phyloP scores from a whole-genome alignment of 768 basidiomycete genomes.

The Agrocybe pediades region DNA sequence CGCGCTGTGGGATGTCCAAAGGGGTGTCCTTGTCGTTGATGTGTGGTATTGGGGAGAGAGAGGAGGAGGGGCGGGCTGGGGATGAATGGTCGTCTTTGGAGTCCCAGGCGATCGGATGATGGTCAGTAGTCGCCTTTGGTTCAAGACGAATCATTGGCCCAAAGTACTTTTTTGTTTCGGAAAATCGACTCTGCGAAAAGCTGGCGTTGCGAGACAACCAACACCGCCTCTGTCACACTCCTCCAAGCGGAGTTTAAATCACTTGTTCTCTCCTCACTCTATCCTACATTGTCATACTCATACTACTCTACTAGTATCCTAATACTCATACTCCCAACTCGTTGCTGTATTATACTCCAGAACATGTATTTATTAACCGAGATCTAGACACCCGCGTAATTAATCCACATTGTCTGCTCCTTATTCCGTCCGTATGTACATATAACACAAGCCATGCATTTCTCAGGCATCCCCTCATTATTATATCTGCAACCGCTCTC shows the following conservation, averaged over 20 bases:
- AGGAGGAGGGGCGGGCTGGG: constrained; percentile 51
- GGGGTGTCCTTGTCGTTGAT: constrained; percentile 31
- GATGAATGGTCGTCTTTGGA: constrained; percentile 19
- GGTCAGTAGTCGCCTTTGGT: constrained; percentile 10
- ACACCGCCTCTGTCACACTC: not conserved
- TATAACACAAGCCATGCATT: not conserved
- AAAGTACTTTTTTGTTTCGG: constrained; percentile 16
- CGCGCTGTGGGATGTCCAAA: constrained; percentile 31
- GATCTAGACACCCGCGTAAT: not conserved
- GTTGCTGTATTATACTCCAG: no score
- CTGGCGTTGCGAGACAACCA: not conserved
- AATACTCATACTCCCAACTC: no score
- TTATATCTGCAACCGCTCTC: not conserved
- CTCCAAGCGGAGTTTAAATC: constrained; percentile 16
- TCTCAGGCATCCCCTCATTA: not conserved
- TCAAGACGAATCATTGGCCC: constrained; percentile 24
- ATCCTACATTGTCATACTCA: no score
- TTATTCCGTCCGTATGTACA: no score
- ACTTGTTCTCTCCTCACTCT: not conserved
- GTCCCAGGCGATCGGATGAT: constrained; percentile 10
- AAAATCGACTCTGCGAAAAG: not conserved
- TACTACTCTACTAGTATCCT: no score
- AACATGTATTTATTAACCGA: not conserved
- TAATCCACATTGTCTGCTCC: no score
- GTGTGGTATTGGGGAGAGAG: constrained; percentile 56